A percentile compares a stretch with the other conserved stretches of the same genome.
These are phyloP conservation scores for Cystofilobasidium bisporidii DNA, from an alignment of 768 basidiomycete genomes.

Conservation along the genomic window DNA sequence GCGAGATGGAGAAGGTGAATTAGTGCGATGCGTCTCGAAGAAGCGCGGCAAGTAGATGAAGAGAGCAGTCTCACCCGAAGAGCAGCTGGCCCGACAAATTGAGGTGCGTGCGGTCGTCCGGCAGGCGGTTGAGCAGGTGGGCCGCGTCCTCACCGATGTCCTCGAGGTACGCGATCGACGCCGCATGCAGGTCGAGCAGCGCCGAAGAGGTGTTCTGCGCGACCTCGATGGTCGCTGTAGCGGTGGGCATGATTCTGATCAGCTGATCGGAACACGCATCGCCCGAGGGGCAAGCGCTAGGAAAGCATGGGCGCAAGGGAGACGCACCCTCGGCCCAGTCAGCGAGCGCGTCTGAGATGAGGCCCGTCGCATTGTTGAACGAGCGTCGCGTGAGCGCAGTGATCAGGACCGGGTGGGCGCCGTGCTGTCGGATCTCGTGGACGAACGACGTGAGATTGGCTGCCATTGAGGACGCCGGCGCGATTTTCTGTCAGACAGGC, in stretches of 20 bases:
- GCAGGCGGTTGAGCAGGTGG: conserved; percentile 10
- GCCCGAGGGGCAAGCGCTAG: not conserved
- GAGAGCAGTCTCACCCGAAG: not conserved
- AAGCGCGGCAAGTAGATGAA: not conserved
- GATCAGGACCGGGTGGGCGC: not conserved
- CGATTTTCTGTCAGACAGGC: not conserved
- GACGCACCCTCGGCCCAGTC: conserved; percentile 2
- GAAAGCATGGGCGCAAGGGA: not conserved
- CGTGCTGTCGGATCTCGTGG: not conserved
- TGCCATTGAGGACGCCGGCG: conserved; percentile 10
- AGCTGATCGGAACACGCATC: not conserved
- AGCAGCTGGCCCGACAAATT: conserved; percentile 1
- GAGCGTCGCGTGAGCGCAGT: not conserved
- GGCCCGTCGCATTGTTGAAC: not conserved
- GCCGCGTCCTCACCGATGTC: conserved; percentile 1
- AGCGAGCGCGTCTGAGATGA: not conserved
- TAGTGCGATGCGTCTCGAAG: too few species aligned
- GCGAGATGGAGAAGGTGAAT: not conserved
- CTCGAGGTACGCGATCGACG: conserved; percentile 12
- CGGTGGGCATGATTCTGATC: too few species aligned
- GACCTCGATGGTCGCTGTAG: conserved; percentile 1
- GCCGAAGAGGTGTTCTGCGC: not conserved
- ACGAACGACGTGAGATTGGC: conserved; percentile 2
- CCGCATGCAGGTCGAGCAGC: conserved; percentile 13
- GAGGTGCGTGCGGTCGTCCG: conserved; percentile 14